Evolutionary conservation across 2,329 filamentous ascomycete species (phyloP), one percentile per base, ranked within the genome.

Genomic region (Xylaria sp.): DNA sequence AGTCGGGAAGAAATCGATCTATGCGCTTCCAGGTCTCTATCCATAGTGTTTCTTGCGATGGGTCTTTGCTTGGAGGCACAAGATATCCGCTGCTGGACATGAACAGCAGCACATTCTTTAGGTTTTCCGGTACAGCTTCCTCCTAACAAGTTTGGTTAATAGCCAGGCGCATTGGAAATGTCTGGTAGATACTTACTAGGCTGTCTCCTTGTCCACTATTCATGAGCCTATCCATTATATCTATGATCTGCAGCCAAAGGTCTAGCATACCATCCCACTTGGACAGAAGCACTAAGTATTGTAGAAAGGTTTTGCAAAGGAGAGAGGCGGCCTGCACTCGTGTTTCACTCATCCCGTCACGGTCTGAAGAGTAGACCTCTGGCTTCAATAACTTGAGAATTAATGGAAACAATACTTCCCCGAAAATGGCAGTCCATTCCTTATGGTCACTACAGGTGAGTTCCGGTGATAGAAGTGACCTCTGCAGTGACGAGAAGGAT

Each of bases 21-120:
- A 91, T 88, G 39, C 89, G 83, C 76, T 90, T 90, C 89, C 86
- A 90, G 3, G 86, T 90, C 78, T 91, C 89, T 15, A 80, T 83
- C 88, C 85, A 91, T 20, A 90, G 82, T 75, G 84, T 85, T 78
- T 85, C 85, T 75, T 87, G 86, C 5, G 82, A 83, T 1, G 84
- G 77, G 71, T 90, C 86, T 74, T 86, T 81, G 71, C 81, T 84
- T 13, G 93, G 93, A 1, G 92, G 88, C 0, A 93, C 90, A 5
- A 99, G 87, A 75, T 93, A 94, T 43, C 92, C 94, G 60, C 92
- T 94, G 78, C 91, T 96, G 6, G 92, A 90, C 94, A 99, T 97
- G 76, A 99, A 96, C 10, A 99, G 86, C 28, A 98, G 84, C 62
- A 98, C 94, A 73, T 99, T 99, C 82, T 99, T 99, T 67, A 99